phyloP scores from a whole-genome alignment of 352 stramenopile genomes.

The Globisporangium radiosum region DNA sequence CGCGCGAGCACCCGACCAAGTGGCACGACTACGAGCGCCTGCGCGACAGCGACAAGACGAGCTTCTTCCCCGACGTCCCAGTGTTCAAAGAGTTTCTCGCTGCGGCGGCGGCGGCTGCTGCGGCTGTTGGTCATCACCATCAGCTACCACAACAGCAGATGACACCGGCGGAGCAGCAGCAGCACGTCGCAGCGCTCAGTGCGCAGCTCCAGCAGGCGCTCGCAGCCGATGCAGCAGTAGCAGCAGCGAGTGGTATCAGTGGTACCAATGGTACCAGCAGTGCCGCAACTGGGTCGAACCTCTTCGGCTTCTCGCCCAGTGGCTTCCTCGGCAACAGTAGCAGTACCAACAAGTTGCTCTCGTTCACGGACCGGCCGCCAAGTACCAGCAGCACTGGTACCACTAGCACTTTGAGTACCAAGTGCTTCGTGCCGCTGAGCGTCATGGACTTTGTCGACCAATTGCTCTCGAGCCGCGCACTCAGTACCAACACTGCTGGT shows the following conservation, averaged over 20 bases:
- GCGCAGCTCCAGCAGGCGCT: not conserved
- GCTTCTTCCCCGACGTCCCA: conserved; percentile 31
- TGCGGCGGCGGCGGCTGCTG: conserved; percentile 3
- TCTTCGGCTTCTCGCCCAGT: conserved; percentile 12
- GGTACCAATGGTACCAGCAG: not conserved
- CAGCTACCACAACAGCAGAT: conserved; percentile 1
- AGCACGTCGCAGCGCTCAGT: not conserved
- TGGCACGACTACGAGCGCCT: conserved; percentile 50
- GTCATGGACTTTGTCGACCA: conserved; percentile 39
- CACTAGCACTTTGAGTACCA: not conserved
- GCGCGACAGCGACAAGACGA: conserved; percentile 34
- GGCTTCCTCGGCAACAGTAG: conserved; percentile 5
- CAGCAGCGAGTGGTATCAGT: not conserved
- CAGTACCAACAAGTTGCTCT: conserved; percentile 10
- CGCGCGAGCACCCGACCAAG: conserved; percentile 35
- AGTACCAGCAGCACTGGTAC: not conserved
- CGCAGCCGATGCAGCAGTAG: not conserved
- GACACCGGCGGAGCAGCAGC: not conserved
- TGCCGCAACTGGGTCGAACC: not conserved
- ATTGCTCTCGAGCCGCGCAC: conserved; percentile 19
- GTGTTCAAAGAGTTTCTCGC: conserved; percentile 20
- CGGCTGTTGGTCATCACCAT: not conserved
- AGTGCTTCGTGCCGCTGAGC: conserved; percentile 21
- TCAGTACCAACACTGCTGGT: not conserved
- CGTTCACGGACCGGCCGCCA: conserved; percentile 9